These are phyloP conservation scores for Protostelium mycophagum DNA, from an alignment of 78 protist species.

Conservation along the genomic window DNA sequence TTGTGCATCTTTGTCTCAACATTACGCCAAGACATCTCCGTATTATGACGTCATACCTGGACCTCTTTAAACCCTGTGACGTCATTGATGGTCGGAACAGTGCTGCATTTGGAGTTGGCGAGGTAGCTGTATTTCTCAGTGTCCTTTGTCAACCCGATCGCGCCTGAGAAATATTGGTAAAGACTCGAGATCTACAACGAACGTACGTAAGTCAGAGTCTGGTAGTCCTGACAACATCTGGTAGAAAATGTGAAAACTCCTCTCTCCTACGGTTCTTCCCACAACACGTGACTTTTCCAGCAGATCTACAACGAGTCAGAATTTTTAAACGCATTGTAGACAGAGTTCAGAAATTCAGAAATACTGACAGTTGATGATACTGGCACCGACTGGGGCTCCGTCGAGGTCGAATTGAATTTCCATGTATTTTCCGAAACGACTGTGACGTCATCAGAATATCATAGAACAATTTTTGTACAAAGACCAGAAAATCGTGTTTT, in stretches of 20 bases:
- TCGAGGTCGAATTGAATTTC: constrained; percentile 81
- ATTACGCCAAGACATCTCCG: background rate
- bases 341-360: background rate
- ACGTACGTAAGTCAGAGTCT: constrained; percentile 25
- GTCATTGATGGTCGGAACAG: constrained; percentile 73
- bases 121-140: background rate
- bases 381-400: constrained; percentile 89
- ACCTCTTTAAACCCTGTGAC: constrained; percentile 35
- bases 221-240: constrained; percentile 67
- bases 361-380: constrained; percentile 66
- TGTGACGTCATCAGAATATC: too few species aligned
- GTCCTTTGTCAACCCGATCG: background rate
- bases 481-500: too few species aligned
- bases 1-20: background rate
- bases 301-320: constrained; percentile 37
- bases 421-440: constrained; percentile 87
- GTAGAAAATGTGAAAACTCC: constrained; percentile 92
- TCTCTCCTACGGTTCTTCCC: constrained; percentile 75
- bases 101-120: constrained; percentile 42
- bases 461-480: too few species aligned
- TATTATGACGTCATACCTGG: constrained; percentile 7
- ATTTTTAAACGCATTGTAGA: background rate
- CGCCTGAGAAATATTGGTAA: background rate
- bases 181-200: background rate
- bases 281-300: constrained; percentile 88